Evolutionary conservation across 2,329 filamentous ascomycete genomes (phyloP), one percentile per base, ranked within the genome.

Genomic region (Exserohilum turcica): DNA sequence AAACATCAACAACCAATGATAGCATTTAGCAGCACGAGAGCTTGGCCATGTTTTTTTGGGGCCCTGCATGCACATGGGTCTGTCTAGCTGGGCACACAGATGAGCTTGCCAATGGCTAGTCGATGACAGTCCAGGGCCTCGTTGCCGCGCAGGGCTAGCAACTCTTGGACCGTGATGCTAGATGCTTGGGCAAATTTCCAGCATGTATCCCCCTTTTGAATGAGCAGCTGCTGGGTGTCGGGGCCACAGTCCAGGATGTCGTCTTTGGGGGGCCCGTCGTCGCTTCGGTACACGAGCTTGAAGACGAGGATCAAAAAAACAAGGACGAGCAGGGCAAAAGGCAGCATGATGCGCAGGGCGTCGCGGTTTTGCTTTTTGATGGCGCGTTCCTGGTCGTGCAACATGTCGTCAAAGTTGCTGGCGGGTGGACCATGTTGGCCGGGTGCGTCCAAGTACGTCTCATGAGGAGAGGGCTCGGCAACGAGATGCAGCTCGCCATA

Each of bases 311-410:
- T 63, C 42, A 86, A 68, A 54, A 78, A 80, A 13, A 84, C 61
- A 3, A 82, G 74, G 47, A 84, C 75, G 31, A 86, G 67, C 55
- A 85, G 68, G 48, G 81, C 82, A 70, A 85, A 86, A 64, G 84
- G 84, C 63, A 86, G 74, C 58, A 86, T 73, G n/a, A 78, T 76
- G 27, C 83, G 77, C 78, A 82, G 81, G 5, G 82, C 80, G 28
- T 73, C 71, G 33, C 67, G 45, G 42, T 73, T 59, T 56, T 58
- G 47, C 13, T 49, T 52, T 42, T 64, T 53, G 15, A 71, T 54
- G 15, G 47, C 37, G 19, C 44, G 48, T 46, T 71, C 63, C 10
- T 38, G 44, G 27, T 43, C 45, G 6, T 24, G 15, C 18, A 47
- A 16, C 21, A 65, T 52, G 21, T 68, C 66, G 13, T 37, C 53